Conservation (phyloP, 2,329 filamentous ascomycete species). For the Akanthomyces uredinophilus region DNA sequence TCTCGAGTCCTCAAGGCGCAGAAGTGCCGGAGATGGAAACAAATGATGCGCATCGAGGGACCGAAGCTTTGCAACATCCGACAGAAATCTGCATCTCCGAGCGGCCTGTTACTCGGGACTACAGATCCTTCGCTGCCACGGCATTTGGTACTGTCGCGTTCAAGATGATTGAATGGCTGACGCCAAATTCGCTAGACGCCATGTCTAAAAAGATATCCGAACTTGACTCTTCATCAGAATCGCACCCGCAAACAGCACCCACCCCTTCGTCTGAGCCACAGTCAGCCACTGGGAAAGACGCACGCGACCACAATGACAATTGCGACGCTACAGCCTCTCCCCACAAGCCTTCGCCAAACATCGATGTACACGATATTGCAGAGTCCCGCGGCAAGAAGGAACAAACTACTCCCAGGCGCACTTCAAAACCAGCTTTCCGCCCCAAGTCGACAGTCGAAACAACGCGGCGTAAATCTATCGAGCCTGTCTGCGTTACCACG, state of each 20-base stretch:
- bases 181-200: constrained; percentile 49
- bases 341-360: not conserved
- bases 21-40: not conserved
- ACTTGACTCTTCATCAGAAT: not conserved
- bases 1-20: not conserved
- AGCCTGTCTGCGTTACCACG: constrained; percentile 18
- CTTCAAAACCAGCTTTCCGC: constrained; percentile 21
- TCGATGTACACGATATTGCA: not conserved
- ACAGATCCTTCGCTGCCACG: constrained; percentile 57
- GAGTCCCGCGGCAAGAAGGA: constrained; percentile 6
- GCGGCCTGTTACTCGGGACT: constrained; percentile 46
- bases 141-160: constrained; percentile 61
- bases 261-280: not conserved
- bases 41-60: not conserved
- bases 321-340: not conserved
- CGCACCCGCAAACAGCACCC: not conserved
- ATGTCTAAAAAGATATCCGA: constrained; percentile 36
- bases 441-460: constrained; percentile 16
- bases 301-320: constrained; percentile 1
- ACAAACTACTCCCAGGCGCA: constrained; percentile 2
- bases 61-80: not conserved
- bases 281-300: not conserved
- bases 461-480: constrained; percentile 15
- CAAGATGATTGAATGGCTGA: constrained; percentile 68
- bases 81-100: constrained; percentile 38